Evolutionary conservation across 1,139 yeast species (phyloP).

Genomic region (Diutina sp.): DNA sequence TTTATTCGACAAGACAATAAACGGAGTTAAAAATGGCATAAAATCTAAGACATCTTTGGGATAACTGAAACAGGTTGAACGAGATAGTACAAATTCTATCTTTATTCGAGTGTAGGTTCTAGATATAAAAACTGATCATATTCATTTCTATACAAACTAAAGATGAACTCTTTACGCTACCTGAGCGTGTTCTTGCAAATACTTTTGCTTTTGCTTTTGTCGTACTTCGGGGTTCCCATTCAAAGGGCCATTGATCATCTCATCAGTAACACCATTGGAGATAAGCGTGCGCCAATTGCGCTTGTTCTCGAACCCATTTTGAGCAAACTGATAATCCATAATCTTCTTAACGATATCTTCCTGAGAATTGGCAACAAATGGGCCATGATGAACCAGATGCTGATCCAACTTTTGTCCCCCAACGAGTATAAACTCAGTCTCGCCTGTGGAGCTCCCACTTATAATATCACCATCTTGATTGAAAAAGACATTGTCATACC

Average conservation of each 20-base stretch:
- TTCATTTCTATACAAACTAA: too few species aligned
- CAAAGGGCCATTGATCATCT: constrained; percentile 29
- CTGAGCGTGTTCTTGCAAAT: constrained; percentile 7
- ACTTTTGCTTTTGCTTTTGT: constrained; percentile 16
- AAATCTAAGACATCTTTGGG: not conserved
- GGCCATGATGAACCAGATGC: constrained; percentile 78
- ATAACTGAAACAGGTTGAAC: too few species aligned
- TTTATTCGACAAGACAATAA: not conserved
- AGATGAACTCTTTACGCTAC: not conserved
- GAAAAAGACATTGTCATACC: constrained; percentile 49
- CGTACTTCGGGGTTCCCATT: constrained; percentile 22
- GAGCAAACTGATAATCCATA: constrained; percentile 51
- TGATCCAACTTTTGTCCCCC: constrained; percentile 76
- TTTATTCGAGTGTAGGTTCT: too few species aligned
- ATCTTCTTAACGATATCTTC: constrained; percentile 57
- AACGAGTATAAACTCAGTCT: constrained; percentile 48
- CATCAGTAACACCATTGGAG: constrained; percentile 42
- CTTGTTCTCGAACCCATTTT: constrained; percentile 65
- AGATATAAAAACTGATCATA: too few species aligned
- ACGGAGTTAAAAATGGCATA: not conserved
- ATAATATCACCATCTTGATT: constrained; percentile 40
- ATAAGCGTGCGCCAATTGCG: constrained; percentile 58
- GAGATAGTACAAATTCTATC: too few species aligned
- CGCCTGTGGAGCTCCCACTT: constrained; percentile 16
- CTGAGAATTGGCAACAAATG: constrained; percentile 63